These are phyloP conservation scores for Pulveroboletus sp. DNA, from an alignment of 768 basidiomycete species.

Conservation along the genomic window DNA sequence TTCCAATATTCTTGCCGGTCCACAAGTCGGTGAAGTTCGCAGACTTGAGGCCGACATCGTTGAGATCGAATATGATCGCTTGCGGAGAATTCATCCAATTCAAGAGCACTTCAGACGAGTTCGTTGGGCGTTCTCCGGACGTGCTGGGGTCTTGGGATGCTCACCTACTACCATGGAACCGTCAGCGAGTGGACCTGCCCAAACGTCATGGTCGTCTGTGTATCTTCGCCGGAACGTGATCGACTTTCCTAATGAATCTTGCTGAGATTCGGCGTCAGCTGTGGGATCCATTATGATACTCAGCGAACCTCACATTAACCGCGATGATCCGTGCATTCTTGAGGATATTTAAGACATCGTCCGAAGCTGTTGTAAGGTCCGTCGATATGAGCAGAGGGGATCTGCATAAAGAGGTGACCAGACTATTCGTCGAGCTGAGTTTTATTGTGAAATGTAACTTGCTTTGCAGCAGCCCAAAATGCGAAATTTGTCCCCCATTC, in stretches of 20 bases:
- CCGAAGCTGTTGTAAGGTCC: conserved; percentile 1
- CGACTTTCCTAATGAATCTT: conserved; percentile 11
- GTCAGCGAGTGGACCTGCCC: conserved; percentile 4
- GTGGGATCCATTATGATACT: not conserved
- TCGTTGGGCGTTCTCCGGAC: too few species aligned
- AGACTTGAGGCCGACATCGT: not conserved
- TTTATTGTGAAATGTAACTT: not conserved
- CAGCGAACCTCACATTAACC: conserved; percentile 5
- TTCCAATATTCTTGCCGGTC: conserved; percentile 1
- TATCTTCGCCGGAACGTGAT: conserved; percentile 8
- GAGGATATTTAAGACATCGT: conserved; percentile 3
- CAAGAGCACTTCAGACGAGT: conserved; percentile 4
- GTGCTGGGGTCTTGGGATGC: too few species aligned
- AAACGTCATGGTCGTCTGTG: conserved; percentile 10
- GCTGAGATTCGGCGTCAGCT: conserved; percentile 1
- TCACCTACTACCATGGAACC: conserved; percentile 5
- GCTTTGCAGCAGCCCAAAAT: conserved; percentile 15
- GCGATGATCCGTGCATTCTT: conserved; percentile 5
- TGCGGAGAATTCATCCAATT: conserved; percentile 4
- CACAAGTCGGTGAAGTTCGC: conserved; percentile 8
- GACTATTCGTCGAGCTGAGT: not conserved
- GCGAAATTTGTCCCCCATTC: conserved; percentile 13
- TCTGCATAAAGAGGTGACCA: not conserved
- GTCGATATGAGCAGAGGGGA: conserved; percentile 14
- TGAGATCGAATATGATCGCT: conserved; percentile 1